Evolutionary conservation across 352 stramenopile genomes (phyloP).

Genomic region (Globisporangium cylindrosporum): DNA sequence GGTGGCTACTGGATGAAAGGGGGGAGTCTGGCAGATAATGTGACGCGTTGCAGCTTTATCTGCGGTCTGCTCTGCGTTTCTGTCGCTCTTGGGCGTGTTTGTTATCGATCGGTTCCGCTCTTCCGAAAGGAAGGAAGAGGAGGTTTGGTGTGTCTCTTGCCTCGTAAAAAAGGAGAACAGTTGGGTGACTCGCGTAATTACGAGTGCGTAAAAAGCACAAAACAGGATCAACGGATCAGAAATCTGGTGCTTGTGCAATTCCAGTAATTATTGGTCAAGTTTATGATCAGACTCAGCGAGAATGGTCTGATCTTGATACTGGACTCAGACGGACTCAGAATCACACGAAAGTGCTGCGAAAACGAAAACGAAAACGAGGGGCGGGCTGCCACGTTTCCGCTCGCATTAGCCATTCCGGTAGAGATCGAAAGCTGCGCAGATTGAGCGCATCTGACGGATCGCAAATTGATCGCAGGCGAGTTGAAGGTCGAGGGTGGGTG

Average conservation of each 20-base stretch:
- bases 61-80: not conserved
- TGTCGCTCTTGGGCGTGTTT: not conserved
- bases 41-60: not conserved
- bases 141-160: not conserved
- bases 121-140: not conserved
- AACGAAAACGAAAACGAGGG: not conserved
- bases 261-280: too few species aligned
- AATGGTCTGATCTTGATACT: not conserved
- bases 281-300: not conserved
- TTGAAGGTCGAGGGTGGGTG: not conserved
- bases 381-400: conserved; percentile 6
- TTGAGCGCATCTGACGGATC: too few species aligned
- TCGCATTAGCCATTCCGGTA: not conserved
- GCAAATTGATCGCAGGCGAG: not conserved
- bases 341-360: not conserved
- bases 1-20: not conserved
- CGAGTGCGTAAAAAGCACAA: not conserved
- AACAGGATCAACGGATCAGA: not conserved
- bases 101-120: not conserved
- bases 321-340: not conserved
- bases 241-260: not conserved
- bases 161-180: not conserved
- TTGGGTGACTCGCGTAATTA: not conserved
- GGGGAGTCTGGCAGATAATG: too few species aligned
- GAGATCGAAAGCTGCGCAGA: not conserved